Evolutionary conservation across 192 early-diverging fungal genomes (phyloP).

Genomic region (Gonapodya prolifera): DNA sequence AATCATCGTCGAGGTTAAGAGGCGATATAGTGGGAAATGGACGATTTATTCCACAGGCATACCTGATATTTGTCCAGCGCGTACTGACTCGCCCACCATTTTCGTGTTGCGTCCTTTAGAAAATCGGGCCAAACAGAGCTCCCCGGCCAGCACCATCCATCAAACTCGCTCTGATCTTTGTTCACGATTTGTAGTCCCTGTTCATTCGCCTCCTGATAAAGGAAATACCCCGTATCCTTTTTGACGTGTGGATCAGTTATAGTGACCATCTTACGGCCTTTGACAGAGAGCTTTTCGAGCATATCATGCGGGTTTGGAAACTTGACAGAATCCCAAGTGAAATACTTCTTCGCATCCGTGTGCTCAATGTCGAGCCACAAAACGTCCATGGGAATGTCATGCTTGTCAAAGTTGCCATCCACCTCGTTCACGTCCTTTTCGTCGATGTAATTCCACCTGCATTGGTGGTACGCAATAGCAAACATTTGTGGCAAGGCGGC

Average conservation of each 20-base stretch:
- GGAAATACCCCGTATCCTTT: conserved; percentile 53
- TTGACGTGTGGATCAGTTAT: conserved; percentile 99
- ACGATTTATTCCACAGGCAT: not conserved
- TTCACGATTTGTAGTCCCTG: conserved; percentile 67
- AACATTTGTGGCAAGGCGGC: conserved; percentile 78
- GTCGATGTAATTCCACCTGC: conserved; percentile 96
- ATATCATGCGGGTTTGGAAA: conserved; percentile 79
- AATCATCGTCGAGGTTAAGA: not conserved
- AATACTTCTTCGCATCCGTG: conserved; percentile 95
- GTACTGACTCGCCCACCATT: conserved; percentile 75
- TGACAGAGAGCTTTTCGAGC: conserved; percentile 58
- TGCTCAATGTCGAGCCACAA: conserved; percentile 99
- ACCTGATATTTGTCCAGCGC: conserved; percentile 58
- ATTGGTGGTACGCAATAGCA: conserved; percentile 89
- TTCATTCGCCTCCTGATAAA: conserved; percentile 68
- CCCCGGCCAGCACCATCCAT: conserved; percentile 99
- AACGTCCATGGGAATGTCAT: conserved; percentile 94
- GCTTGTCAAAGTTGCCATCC: conserved; percentile 72
- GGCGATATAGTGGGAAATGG: not conserved
- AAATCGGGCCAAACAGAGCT: conserved; percentile 88
- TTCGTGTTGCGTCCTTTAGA: conserved; percentile 56
- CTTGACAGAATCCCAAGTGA: conserved; percentile 89
- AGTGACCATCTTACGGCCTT: conserved; percentile 81
- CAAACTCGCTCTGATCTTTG: conserved; percentile 56
- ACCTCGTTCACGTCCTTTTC: conserved; percentile 79